Base-by-base conservation (phyloP, 2,329 filamentous ascomycete genomes). In the Metarhizium humberi region DNA sequence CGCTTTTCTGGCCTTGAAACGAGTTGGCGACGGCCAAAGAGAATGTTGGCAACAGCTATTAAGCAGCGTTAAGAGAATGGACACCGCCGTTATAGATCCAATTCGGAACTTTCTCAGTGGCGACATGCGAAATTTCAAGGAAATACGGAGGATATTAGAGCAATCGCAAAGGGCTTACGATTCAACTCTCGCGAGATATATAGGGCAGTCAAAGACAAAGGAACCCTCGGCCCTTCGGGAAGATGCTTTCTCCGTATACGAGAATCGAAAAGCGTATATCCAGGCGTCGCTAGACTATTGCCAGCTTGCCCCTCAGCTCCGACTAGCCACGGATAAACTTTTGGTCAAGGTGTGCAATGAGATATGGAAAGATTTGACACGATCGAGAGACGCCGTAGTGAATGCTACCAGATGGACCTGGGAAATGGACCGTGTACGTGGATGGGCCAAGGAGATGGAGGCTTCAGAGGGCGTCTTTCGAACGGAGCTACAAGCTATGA, bases 381-480 rank as follows among this genome's bases (percentile, higher is more conserved):
- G 78, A 3, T 81, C 86, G 1, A 78, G 87, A 52, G 89, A 92
- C 54, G 77, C 80, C 3, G 80, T 84, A 18, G 75, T 77, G 18
- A 78, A 77, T 34, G 86, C 92, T 52, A 77, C 78, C 3, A 84
- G 84, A 61, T 90, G 84, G 78, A 82, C 79, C 14, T 74, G 79
- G 32, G 94, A 97, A 69, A 91, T 99, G 80, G 92, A 96, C 60
- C 84, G 94, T 20, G 86, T 99, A 54, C 85, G 87, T 57, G 91
- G 92, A 36, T 99, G 94, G 94, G 87, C 89, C 56, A 89, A 87
- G 65, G 91, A 96, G 69, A 92, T 99, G 88, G 92, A 96, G 71
- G 79, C 84, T 51, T 86, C 87, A n/a, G 94, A 97, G 70, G 80
- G 82, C 46, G 77, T 86, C 4, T 96, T 97, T 70, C 87, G 85